Evolutionary conservation across 805 yeast species (phyloP).

Genomic region (Candida nitratophila): DNA sequence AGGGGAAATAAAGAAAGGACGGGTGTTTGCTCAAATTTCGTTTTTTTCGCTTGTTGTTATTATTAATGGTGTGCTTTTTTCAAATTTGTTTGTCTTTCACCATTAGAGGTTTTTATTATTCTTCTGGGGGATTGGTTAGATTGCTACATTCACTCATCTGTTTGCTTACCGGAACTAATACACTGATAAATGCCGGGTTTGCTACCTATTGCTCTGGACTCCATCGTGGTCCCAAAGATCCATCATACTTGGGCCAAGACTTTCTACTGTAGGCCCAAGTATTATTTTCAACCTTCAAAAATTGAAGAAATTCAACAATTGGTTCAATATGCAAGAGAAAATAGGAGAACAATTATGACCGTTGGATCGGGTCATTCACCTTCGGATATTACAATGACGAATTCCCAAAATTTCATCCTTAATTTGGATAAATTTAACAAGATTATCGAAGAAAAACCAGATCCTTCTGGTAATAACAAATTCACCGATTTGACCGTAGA

Average conservation of each 20-base stretch:
- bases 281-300: constrained; percentile 69
- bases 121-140: too few relatives aligned
- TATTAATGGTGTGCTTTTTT: too few relatives aligned
- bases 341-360: constrained; percentile 62
- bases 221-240: constrained; percentile 31
- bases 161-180: too few relatives aligned
- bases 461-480: constrained; percentile 47
- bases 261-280: constrained; percentile 66
- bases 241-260: constrained; percentile 92
- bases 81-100: too few relatives aligned
- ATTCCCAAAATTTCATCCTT: constrained; percentile 64
- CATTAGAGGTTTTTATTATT: too few relatives aligned
- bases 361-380: constrained; percentile 97
- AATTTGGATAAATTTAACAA: constrained; percentile 69
- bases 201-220: constrained; percentile 19
- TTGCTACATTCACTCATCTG: too few relatives aligned
- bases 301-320: constrained; percentile 63
- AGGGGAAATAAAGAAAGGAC: not conserved
- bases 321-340: constrained; percentile 55
- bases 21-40: not conserved
- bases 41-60: too few relatives aligned
- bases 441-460: constrained; percentile 36
- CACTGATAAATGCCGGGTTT: not conserved
- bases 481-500: constrained; percentile 91
- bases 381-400: constrained; percentile 79